phyloP scores from a whole-genome alignment of 2,329 filamentous ascomycete species.

The Hyphodiscus sp. region DNA sequence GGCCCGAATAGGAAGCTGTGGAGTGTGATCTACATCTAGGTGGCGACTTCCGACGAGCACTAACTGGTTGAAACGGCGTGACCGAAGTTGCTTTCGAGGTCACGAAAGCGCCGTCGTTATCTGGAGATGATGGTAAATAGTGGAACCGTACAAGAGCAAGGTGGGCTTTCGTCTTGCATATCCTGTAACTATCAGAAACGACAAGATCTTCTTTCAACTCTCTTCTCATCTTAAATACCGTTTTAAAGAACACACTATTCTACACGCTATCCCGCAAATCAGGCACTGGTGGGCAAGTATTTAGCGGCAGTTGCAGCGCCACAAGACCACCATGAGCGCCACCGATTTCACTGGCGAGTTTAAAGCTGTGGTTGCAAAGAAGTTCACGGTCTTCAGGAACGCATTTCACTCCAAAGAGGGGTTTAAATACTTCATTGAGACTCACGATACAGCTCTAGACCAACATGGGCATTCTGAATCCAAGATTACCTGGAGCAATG shows the following conservation, averaged over 20 bases:
- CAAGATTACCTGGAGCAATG: slow-evolving; percentile 20
- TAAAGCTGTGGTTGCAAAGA: slow-evolving; percentile 7
- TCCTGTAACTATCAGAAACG: not conserved
- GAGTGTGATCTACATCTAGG: not conserved
- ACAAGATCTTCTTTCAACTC: not conserved
- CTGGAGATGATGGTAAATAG: not conserved
- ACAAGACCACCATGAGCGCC: slow-evolving; percentile 10
- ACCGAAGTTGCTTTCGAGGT: not conserved
- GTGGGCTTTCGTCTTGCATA: not conserved
- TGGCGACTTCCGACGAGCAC: not conserved
- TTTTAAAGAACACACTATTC: not conserved
- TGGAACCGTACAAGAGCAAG: not conserved
- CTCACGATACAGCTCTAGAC: slow-evolving; percentile 20
- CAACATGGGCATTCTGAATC: slow-evolving; percentile 18
- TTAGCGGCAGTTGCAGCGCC: not conserved
- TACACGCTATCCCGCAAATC: not conserved
- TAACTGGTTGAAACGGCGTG: not conserved
- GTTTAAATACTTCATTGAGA: slow-evolving; percentile 19
- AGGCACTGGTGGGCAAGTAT: not conserved
- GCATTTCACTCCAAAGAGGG: slow-evolving; percentile 17
- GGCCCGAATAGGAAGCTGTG: not conserved
- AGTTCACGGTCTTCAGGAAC: slow-evolving; percentile 15
- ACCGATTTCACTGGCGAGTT: slow-evolving; percentile 4
- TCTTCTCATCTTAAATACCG: not conserved
- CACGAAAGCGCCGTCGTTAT: not conserved